Evolutionary conservation across 352 stramenopile genomes (phyloP).

Genomic region (Pythium inflatum): DNA sequence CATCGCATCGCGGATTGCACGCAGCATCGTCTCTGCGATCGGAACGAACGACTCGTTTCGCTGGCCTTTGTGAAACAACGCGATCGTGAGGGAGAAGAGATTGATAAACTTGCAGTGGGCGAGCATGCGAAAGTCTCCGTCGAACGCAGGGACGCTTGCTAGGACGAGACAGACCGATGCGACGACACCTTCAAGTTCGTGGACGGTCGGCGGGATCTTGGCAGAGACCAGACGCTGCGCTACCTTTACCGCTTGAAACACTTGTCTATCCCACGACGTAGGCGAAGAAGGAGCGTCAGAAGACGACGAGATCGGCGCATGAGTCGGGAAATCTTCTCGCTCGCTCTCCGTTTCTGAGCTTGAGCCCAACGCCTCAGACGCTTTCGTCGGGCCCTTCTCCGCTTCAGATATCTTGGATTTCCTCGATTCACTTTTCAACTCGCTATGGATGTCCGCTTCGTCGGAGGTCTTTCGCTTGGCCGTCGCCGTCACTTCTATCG

Average conservation of each 20-base stretch:
- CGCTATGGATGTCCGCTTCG: not conserved
- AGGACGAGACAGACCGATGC: not conserved
- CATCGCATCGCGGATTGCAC: not conserved
- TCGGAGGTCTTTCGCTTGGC: not conserved
- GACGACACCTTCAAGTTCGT: not conserved
- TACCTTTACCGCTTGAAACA: not conserved
- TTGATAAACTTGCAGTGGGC: conserved; percentile 10
- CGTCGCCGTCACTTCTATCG: not conserved
- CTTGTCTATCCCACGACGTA: not conserved
- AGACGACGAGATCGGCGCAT: not conserved
- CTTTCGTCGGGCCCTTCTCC: not conserved
- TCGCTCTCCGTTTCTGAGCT: conserved; percentile 22
- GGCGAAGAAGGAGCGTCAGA: not conserved
- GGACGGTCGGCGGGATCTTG: not conserved
- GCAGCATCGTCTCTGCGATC: not conserved
- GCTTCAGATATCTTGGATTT: not conserved
- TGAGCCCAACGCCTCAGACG: not conserved
- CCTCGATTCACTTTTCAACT: no score
- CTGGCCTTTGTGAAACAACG: not conserved
- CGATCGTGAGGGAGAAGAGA: not conserved
- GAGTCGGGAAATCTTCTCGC: not conserved
- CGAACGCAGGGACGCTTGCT: not conserved
- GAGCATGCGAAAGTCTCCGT: not conserved
- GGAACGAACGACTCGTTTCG: not conserved
- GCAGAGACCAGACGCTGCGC: not conserved